These are phyloP conservation scores for Fusarium lateritium DNA, from an alignment of 2,329 filamentous ascomycete species.

Conservation along the genomic window DNA sequence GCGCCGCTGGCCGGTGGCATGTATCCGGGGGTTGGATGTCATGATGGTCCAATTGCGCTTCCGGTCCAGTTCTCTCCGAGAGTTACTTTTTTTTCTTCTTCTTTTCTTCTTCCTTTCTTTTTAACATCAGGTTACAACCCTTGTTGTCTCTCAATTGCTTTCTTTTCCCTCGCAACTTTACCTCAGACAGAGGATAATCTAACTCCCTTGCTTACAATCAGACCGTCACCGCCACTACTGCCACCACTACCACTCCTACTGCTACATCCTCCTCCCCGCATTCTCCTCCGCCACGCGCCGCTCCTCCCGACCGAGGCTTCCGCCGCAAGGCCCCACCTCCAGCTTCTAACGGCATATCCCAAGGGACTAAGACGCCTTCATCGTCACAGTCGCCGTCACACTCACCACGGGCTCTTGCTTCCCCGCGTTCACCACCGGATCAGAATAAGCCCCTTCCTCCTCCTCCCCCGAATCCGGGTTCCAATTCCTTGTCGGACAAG, in stretches of 20 bases:
- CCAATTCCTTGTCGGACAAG: conserved; percentile 49
- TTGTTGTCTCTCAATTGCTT: not conserved
- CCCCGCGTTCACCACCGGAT: conserved; percentile 60
- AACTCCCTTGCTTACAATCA: conserved; percentile 24
- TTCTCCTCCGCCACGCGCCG: conserved; percentile 47
- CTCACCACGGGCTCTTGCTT: conserved; percentile 45
- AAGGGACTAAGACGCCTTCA: conserved; percentile 39
- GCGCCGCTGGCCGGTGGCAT: conserved; percentile 33
- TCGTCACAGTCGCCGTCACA: conserved; percentile 47
- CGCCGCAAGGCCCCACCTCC: conserved; percentile 44
- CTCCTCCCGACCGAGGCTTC: conserved; percentile 46
- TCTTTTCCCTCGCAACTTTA: not conserved
- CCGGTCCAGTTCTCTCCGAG: not conserved
- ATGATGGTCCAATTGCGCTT: conserved; percentile 31
- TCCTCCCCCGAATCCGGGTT: conserved; percentile 62
- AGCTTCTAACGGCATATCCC: conserved; percentile 34
- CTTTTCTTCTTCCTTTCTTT: not conserved
- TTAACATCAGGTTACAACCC: not conserved
- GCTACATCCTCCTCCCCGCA: conserved; percentile 42
- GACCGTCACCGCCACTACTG: conserved; percentile 3
- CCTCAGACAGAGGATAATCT: conserved; percentile 20
- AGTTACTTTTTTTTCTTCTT: conserved; percentile 3
- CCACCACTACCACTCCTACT: conserved; percentile 4
- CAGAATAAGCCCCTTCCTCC: conserved; percentile 71
- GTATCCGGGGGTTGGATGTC: conserved; percentile 32